Conservation (phyloP, 2,329 filamentous ascomycete species). For the Aspergillus glaucus region DNA sequence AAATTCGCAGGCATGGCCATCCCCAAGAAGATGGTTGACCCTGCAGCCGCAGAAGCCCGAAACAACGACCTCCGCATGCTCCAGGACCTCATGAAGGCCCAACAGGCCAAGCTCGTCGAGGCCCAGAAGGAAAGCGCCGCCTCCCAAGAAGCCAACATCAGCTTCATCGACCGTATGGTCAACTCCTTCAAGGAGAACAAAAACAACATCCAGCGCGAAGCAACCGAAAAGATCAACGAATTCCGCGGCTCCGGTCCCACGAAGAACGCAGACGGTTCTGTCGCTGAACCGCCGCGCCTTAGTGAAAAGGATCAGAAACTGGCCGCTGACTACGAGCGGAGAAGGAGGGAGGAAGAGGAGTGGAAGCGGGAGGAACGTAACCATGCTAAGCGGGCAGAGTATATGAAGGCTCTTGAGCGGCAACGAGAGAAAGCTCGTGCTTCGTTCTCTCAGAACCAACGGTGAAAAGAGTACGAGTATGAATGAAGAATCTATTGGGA, state of each 20-base stretch:
- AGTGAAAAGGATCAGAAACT: conserved; percentile 27
- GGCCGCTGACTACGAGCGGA: conserved; percentile 25
- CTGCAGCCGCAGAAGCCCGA: not conserved
- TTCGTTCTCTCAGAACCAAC: conserved; percentile 3
- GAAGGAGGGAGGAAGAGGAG: conserved; percentile 20
- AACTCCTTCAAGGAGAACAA: conserved; percentile 17
- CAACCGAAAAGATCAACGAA: conserved; percentile 7
- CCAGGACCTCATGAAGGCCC: not conserved
- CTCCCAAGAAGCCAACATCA: not conserved
- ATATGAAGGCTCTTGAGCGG: conserved; percentile 17
- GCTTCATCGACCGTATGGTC: conserved; percentile 22
- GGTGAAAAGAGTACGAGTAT: not conserved
- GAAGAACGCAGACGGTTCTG: conserved; percentile 15
- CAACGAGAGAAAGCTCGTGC: conserved; percentile 19
- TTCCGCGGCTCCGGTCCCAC: conserved; percentile 14
- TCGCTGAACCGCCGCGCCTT: conserved; percentile 15
- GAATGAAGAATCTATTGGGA: not conserved
- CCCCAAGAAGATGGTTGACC: conserved; percentile 1
- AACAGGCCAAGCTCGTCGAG: not conserved
- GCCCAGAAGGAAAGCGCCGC: not conserved
- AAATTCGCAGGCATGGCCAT: conserved; percentile 19
- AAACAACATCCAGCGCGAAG: conserved; percentile 14
- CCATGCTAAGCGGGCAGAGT: conserved; percentile 24
- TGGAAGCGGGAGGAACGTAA: conserved; percentile 31
- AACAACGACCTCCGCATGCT: not conserved